phyloP scores from a whole-genome alignment of 805 yeast genomes.

The Candida alai region DNA sequence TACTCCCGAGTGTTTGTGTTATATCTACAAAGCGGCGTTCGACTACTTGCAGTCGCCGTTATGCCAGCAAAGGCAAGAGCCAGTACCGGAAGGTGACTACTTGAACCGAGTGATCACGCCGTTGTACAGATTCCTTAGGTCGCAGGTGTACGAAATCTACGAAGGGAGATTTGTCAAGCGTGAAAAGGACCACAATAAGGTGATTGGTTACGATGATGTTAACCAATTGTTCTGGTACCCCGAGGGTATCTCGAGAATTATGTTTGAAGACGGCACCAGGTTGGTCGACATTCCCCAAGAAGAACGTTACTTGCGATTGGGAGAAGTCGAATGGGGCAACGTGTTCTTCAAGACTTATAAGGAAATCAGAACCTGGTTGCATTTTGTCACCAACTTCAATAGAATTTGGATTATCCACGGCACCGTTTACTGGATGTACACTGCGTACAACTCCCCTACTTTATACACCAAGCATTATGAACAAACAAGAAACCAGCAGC shows the following conservation, averaged over 20 bases:
- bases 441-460: slow-evolving; percentile 88
- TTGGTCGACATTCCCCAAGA: slow-evolving; percentile 84
- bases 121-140: slow-evolving; percentile 70
- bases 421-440: slow-evolving; percentile 90
- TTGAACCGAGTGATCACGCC: slow-evolving; percentile 93
- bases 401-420: slow-evolving; percentile 97
- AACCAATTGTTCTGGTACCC: slow-evolving; percentile 99
- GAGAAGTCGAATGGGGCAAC: slow-evolving; percentile 88
- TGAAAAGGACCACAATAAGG: slow-evolving; percentile 76
- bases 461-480: slow-evolving; percentile 83
- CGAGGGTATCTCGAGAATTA: slow-evolving; percentile 93
- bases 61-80: slow-evolving; percentile 82
- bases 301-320: slow-evolving; percentile 85
- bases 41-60: slow-evolving; percentile 87
- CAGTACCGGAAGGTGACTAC: slow-evolving; percentile 87
- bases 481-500: slow-evolving; percentile 79
- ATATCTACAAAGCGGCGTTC: slow-evolving; percentile 89
- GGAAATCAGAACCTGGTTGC: slow-evolving; percentile 97
- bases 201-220: slow-evolving; percentile 95
- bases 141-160: slow-evolving; percentile 76
- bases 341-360: slow-evolving; percentile 94
- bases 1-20: slow-evolving; percentile 85
- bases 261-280: slow-evolving; percentile 88
- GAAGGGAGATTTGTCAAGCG: slow-evolving; percentile 83
- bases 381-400: slow-evolving; percentile 88